Evolutionary conservation across 2,329 filamentous ascomycete species (phyloP).

Genomic region (Cladophialophora carrionii): DNA sequence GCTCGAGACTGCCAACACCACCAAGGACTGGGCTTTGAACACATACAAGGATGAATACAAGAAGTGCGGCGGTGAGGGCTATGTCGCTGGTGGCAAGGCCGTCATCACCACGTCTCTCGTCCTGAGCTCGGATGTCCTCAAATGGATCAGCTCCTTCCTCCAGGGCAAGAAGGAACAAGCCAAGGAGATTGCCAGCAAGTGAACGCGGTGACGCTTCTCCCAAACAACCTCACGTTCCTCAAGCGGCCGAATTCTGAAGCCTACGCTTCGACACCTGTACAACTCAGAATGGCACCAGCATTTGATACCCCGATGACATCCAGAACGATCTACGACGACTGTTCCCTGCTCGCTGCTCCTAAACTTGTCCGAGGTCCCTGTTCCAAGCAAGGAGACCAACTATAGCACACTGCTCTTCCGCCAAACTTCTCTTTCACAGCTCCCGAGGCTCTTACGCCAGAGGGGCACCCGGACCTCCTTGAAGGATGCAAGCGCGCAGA

Average conservation of each 20-base stretch:
- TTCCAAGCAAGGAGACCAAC: not conserved
- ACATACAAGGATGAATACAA: slow-evolving; percentile 53
- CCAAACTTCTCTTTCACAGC: not conserved
- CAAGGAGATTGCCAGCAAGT: slow-evolving; percentile 51
- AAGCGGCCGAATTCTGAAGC: not conserved
- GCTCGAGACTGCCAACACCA: slow-evolving; percentile 63
- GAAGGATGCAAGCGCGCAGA: not conserved
- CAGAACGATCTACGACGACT: not conserved
- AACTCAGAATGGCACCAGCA: slow-evolving; percentile 13
- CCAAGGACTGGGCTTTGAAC: slow-evolving; percentile 51
- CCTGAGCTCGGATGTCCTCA: slow-evolving; percentile 66
- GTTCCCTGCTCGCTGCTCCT: not conserved
- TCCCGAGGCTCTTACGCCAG: not conserved
- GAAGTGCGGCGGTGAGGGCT: slow-evolving; percentile 58
- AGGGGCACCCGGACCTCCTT: too few relatives aligned
- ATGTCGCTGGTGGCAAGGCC: slow-evolving; percentile 72
- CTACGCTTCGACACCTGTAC: slow-evolving; percentile 14
- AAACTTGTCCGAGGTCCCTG: not conserved
- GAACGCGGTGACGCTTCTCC: not conserved
- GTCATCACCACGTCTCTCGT: slow-evolving; percentile 68
- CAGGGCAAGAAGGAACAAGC: slow-evolving; percentile 65
- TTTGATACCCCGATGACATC: slow-evolving; percentile 22
- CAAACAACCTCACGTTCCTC: not conserved
- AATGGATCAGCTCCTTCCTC: slow-evolving; percentile 63
- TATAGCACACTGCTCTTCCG: not conserved